Evolutionary conservation across 805 yeast genomes (phyloP), one percentile per base, ranked within the genome.

Genomic region (Kluyveromyces aestuarii): DNA sequence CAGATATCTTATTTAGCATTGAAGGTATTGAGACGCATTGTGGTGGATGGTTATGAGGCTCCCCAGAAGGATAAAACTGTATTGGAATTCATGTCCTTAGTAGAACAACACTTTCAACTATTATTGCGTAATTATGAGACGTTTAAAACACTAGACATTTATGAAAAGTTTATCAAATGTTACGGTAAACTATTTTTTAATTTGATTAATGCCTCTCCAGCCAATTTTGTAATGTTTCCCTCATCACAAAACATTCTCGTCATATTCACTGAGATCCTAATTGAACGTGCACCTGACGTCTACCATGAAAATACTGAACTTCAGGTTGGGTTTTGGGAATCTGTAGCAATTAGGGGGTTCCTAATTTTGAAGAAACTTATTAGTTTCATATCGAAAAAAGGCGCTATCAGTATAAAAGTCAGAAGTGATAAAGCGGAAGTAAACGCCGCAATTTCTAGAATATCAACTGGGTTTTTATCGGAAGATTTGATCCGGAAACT

Each of bases 1-100:
- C 87, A 85, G 61, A 76, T 87, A 18, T 86, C 93, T 16, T 89
- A 90, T 62, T 61, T 87, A 44, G 75, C 88, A 35, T 72, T 90
- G 51, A 91, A 93, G 64, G 81, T 79, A 27, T 65, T 86, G 30
- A 72, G 96, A 55, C 72, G 96, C 52, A 73, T 85, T 17, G 72
- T 88, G 2, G 81, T 82, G 2, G 91, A 84, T 58, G 95, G 95
- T 0, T 82, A 76, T 55, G 87, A 83, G 42, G 74, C 77, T 52
- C 84, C 87, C 1, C 81, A 86, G 51, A 75, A 81, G 42, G 77
- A 77, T 48, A 64, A 63, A 44, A 50, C 67, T 13, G 74, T 87
- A 2, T 67, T 66, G 14, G 88, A 82, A 46, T 84, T 89, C 52
- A 71, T 87, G 61, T 72, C 71, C 25, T 47, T 74, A 0, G 70